Conservation (phyloP, 495 filamentous ascomycete species). For the Neurospora sp. region DNA sequence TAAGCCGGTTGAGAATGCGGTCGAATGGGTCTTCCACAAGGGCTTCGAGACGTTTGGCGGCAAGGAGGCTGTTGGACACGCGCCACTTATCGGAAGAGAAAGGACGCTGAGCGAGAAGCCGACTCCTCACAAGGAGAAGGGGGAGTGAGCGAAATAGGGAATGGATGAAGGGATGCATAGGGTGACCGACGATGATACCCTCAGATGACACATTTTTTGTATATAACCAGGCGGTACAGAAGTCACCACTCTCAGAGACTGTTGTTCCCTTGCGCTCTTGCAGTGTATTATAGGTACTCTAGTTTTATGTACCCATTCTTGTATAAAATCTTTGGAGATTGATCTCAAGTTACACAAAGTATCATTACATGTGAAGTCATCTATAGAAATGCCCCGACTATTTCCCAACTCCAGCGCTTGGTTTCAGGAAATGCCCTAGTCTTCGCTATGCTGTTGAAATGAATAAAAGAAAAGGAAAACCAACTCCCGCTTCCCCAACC, state of each 20-base stretch:
- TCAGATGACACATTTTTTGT: slow-evolving; percentile 2
- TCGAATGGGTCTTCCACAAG: slow-evolving; percentile 82
- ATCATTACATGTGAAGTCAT: neutral
- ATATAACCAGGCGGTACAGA: neutral
- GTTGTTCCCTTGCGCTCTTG: neutral
- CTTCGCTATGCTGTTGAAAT: slow-evolving; percentile 10
- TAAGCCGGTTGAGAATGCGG: slow-evolving; percentile 79
- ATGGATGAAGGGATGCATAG: neutral
- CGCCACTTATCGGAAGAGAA: slow-evolving; percentile 45
- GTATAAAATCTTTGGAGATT: neutral
- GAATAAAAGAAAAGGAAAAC: neutral
- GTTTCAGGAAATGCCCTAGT: neutral
- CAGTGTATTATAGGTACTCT: neutral
- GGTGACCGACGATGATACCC: neutral
- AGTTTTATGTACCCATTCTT: neutral
- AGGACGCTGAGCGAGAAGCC: slow-evolving; percentile 36
- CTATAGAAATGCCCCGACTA: neutral
- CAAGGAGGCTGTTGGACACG: slow-evolving; percentile 41
- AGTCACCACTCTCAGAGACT: neutral
- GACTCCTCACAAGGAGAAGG: slow-evolving; percentile 43
- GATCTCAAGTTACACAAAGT: neutral
- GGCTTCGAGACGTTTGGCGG: slow-evolving; percentile 63
- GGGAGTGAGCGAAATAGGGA: slow-evolving; percentile 47
- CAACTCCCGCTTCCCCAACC: neutral
- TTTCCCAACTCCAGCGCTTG: neutral